Conservation (phyloP, 1,284 basidiomycete genomes). For the Trichosporon ovoides region DNA sequence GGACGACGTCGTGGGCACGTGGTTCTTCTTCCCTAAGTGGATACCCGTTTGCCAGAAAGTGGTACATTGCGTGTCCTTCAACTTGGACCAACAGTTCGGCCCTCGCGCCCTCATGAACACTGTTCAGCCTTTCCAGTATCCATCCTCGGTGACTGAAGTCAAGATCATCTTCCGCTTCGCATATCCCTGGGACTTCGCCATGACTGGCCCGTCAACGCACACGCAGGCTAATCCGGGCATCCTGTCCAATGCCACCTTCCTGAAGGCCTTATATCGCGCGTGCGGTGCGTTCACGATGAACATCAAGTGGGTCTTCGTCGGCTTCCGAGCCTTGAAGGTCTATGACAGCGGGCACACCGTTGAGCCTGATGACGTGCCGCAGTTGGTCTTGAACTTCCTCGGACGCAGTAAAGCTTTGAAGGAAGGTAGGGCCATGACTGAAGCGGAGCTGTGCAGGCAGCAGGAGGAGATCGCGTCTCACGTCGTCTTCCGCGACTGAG, state of each 20-base stretch:
- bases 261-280: neutral
- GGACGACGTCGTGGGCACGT: neutral
- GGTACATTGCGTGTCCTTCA: neutral
- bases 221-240: neutral
- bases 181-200: too few relatives aligned
- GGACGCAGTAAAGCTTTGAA: too few relatives aligned
- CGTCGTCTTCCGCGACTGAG: too few relatives aligned
- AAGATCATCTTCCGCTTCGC: neutral
- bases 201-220: neutral
- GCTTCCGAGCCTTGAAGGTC: neutral
- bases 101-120: too few relatives aligned
- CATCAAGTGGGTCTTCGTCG: neutral
- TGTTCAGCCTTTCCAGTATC: neutral
- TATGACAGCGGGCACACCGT: neutral
- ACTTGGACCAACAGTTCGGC: neutral
- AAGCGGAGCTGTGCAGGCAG: too few relatives aligned
- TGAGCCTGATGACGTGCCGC: neutral
- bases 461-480: too few relatives aligned
- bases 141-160: neutral
- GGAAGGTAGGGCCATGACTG: too few relatives aligned
- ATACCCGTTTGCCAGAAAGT: neutral
- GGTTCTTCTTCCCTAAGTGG: neutral
- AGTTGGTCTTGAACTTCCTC: too few relatives aligned
- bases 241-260: neutral
- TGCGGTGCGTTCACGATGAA: neutral